A percentile compares a stretch with the other conserved stretches of the same genome.
Evolutionary conservation across 2,329 filamentous ascomycete genomes (phyloP).

Genomic region (Aspergillus persii): DNA sequence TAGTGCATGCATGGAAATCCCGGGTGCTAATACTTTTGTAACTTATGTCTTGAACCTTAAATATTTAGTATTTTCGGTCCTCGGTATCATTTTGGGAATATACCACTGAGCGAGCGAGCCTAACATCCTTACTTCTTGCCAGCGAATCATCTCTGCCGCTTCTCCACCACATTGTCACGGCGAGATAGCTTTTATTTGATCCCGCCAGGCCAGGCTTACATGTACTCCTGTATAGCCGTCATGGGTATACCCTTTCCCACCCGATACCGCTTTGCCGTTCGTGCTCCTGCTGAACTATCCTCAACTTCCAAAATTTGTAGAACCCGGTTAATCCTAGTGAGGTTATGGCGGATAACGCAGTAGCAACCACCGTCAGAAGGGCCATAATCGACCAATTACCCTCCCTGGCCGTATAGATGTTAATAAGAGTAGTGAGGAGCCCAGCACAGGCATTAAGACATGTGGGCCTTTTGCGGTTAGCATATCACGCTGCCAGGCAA

Average conservation of each 20-base stretch:
- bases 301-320: conserved; percentile 1
- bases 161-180: no score
- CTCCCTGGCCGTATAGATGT: not conserved
- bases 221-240: not conserved
- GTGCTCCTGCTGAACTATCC: not conserved
- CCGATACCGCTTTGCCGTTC: not conserved
- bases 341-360: not conserved
- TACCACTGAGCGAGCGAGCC: no score
- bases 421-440: not conserved
- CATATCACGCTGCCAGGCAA: no score
- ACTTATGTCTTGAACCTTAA: no score
- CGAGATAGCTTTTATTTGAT: no score
- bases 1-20: no score
- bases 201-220: no score
- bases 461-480: not conserved
- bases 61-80: no score
- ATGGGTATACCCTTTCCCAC: not conserved
- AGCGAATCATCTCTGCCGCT: no score
- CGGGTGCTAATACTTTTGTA: no score
- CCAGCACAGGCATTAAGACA: not conserved
- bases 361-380: not conserved
- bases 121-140: no score
- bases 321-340: not conserved
- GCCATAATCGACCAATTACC: conserved; percentile 1
- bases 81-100: no score